Conservation (phyloP, 371 early-diverging fungal species). For the Circinella minor region DNA sequence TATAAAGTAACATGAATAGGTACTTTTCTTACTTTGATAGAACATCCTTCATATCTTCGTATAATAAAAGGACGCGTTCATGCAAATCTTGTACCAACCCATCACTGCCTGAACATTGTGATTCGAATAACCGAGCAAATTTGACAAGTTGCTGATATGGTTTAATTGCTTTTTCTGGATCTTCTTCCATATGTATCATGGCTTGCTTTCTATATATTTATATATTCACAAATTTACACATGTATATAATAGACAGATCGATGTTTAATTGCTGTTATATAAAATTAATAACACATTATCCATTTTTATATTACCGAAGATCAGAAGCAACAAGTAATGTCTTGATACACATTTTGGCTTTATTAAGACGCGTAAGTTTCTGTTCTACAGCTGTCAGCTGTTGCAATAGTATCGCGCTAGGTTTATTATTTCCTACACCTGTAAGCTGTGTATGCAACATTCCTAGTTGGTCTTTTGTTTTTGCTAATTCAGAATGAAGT, state of each 20-base stretch:
- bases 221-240: not conserved
- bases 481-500: slow-evolving; percentile 18
- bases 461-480: slow-evolving; percentile 14
- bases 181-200: slow-evolving; percentile 30
- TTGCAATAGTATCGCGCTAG: slow-evolving; percentile 14
- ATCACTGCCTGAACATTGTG: slow-evolving; percentile 18
- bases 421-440: not conserved
- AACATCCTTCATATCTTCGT: slow-evolving; percentile 43
- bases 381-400: slow-evolving; percentile 23
- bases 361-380: slow-evolving; percentile 31
- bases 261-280: too few species aligned
- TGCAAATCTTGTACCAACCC: slow-evolving; percentile 25
- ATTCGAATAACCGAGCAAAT: slow-evolving; percentile 23
- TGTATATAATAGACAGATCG: too few species aligned
- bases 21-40: slow-evolving; percentile 39
- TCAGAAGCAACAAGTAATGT: slow-evolving; percentile 30
- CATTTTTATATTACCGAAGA: slow-evolving; percentile 2
- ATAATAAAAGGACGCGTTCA: slow-evolving; percentile 31
- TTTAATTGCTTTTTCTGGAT: slow-evolving; percentile 41
- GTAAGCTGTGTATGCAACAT: slow-evolving; percentile 16
- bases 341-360: slow-evolving; percentile 37
- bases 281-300: too few species aligned
- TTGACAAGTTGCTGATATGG: slow-evolving; percentile 52
- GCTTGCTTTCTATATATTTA: slow-evolving; percentile 32
- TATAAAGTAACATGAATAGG: not conserved